Conservation (phyloP, 257 asterid species). For the Linderniella brevidens region DNA sequence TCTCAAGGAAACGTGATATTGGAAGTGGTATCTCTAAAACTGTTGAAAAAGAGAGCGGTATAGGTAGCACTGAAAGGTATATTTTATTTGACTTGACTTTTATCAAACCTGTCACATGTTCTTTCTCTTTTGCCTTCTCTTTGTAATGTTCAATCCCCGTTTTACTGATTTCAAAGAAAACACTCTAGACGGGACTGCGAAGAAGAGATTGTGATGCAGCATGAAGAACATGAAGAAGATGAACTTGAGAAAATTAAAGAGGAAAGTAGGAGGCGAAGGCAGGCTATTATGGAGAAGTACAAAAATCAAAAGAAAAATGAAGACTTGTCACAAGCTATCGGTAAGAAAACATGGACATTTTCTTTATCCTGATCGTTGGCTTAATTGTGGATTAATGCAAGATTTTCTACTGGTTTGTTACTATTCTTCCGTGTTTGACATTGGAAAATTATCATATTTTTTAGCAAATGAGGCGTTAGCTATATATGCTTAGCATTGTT, state of each 20-base stretch:
- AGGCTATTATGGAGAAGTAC: conserved; percentile 85
- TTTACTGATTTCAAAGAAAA: conserved; percentile 35
- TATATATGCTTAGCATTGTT: too few relatives aligned
- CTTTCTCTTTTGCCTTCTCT: neutral
- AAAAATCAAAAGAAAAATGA: conserved; percentile 28
- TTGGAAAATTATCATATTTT: too few relatives aligned
- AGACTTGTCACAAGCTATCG: conserved; percentile 19
- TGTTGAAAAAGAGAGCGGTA: conserved; percentile 16
- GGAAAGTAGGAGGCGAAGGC: conserved; percentile 81
- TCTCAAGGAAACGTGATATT: conserved; percentile 18
- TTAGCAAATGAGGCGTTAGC: too few relatives aligned
- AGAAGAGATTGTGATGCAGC: conserved; percentile 52
- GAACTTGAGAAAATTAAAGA: conserved; percentile 77
- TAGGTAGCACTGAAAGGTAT: conserved; percentile 37
- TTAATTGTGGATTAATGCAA: neutral
- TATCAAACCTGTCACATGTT: neutral
- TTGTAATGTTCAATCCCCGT: too few relatives aligned
- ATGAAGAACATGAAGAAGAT: conserved; percentile 85
- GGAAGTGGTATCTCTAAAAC: conserved; percentile 18
- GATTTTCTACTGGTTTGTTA: too few relatives aligned
- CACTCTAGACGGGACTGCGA: conserved; percentile 61
- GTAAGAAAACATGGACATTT: conserved; percentile 9
- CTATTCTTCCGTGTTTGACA: too few relatives aligned
- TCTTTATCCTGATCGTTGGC: neutral
- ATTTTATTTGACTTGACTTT: conserved; percentile 4